Evolutionary conservation across 352 stramenopile species (phyloP).

Genomic region (Hyphochytrium catenoides): DNA sequence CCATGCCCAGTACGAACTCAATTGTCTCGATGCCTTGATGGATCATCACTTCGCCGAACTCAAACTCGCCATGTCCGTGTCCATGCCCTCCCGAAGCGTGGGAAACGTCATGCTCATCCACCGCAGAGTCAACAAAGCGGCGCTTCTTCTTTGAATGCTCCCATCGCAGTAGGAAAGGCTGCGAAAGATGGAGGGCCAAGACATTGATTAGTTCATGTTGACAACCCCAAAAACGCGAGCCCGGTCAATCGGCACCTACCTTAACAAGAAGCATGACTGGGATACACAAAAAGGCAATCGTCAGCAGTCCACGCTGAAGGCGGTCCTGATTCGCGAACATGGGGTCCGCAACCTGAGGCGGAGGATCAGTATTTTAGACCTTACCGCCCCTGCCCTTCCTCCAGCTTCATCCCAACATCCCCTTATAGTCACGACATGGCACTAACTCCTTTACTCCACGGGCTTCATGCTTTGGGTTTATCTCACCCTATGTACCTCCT

Average conservation of each 20-base stretch:
- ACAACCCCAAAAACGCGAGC: no score
- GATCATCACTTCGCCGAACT: slow-evolving; percentile 92
- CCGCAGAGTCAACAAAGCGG: slow-evolving; percentile 46
- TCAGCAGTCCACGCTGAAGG: slow-evolving; percentile 65
- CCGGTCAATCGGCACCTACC: slow-evolving; percentile 5
- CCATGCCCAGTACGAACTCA: slow-evolving; percentile 97
- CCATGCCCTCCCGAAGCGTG: slow-evolving; percentile 14
- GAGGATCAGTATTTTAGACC: background rate
- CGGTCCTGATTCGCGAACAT: slow-evolving; percentile 81
- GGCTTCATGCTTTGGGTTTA: background rate
- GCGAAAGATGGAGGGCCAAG: no score
- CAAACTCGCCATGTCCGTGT: slow-evolving; percentile 27
- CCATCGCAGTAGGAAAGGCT: no score
- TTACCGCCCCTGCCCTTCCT: background rate
- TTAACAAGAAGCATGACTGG: slow-evolving; percentile 72
- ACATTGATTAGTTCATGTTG: no score
- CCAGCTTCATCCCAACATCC: no score
- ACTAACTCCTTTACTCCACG: no score
- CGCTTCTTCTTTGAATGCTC: no score
- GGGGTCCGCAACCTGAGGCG: slow-evolving; percentile 67
- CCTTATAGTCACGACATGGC: no score
- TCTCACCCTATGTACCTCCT: background rate
- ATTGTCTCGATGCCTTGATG: slow-evolving; percentile 99
- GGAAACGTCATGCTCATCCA: slow-evolving; percentile 23
- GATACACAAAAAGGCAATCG: slow-evolving; percentile 81